Evolutionary conservation across 2,329 filamentous ascomycete species (phyloP), one percentile per base, ranked within the genome.

Genomic region (Sporothrix mexicana): DNA sequence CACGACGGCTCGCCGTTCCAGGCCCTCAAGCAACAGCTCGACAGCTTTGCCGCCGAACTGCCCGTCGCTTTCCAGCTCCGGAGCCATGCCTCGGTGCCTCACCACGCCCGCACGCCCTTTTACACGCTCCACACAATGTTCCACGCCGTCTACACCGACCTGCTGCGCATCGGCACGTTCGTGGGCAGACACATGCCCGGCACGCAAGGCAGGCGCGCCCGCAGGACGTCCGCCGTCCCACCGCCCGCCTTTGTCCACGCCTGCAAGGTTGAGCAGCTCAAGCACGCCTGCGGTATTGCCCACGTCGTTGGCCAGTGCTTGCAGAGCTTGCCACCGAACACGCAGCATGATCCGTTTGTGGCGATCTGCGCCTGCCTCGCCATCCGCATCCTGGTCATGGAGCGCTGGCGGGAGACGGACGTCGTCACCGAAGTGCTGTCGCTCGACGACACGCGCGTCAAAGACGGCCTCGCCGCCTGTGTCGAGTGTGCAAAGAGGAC

Each of bases 111-210:
- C 51, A 70, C 41, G 1, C 36, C 51, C 12, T 70, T 57, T 23
- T 70, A 57, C 51, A 57, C 51, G 41, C 51, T 70, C 30, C 68
- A 70, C 41, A 17, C 51, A 41, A 70, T 70, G 68, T 70, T 70
- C 68, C 68, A 70, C 20, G 68, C 51, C 41, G 68, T 41, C n/a
- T 70, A 70, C 68, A 70, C 68, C 12, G 67, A 70, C 51, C 53
- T 70, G 30, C n/a, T 70, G 68, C 51, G 68, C 36, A 70, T 59
- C 36, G 68, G 68, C 13, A 70, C 68, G 10, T 45, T 25, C 41
- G 68, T 70, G 10, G 45, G 17, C 12, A 51, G 68, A 12, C 51
- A 45, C 12, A 13, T 59, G 25, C 25, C 66, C 0, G 6, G 25
- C 15, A 10, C 7, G 15, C 25, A 9, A 13, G n/a, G 25, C 7